Conservation (phyloP, 106 monocot genomes). For the Hemerocallis citrina region DNA sequence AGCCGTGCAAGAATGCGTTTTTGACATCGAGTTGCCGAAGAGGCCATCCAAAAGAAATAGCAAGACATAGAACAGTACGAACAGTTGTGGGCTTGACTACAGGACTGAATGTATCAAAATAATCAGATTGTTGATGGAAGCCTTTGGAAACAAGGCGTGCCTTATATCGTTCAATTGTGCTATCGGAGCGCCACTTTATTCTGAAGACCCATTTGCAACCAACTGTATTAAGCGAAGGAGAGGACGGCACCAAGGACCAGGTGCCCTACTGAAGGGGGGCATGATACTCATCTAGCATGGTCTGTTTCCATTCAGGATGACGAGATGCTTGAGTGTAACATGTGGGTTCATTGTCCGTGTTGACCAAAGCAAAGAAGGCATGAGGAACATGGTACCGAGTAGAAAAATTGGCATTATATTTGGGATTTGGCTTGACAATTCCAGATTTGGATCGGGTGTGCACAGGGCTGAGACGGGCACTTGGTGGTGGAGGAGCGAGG, state of each 20-base stretch:
- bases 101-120: not conserved
- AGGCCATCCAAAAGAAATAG: not conserved
- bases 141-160: not conserved
- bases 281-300: too few relatives aligned
- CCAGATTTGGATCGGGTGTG: too few relatives aligned
- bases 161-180: not conserved
- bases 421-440: too few relatives aligned
- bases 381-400: too few relatives aligned
- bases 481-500: too few relatives aligned
- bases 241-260: too few relatives aligned
- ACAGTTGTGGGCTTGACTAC: not conserved
- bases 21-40: too few relatives aligned
- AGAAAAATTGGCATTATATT: too few relatives aligned
- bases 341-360: too few relatives aligned
- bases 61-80: not conserved
- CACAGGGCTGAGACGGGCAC: too few relatives aligned
- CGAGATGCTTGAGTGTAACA: not conserved
- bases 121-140: not conserved
- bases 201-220: not conserved
- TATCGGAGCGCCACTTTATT: not conserved
- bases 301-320: not conserved
- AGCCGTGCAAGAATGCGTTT: not conserved
- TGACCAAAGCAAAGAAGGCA: too few relatives aligned
- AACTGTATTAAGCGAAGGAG: not conserved
- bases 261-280: too few relatives aligned